Evolutionary conservation across 306 rosid species (phyloP).

Genomic region (Aeschynomene evenia): DNA sequence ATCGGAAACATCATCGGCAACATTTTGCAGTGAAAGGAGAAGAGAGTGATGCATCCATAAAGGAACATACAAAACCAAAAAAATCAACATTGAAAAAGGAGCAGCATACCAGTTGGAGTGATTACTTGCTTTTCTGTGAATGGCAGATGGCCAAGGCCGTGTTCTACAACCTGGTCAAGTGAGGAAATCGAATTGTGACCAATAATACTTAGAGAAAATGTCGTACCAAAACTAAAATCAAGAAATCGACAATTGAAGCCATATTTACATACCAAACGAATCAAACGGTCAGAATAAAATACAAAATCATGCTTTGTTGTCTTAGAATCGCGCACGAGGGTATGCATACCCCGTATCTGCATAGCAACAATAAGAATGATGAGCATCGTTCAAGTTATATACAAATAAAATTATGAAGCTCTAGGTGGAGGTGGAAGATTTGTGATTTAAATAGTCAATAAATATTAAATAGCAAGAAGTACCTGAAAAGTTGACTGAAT

Average conservation of each 20-base stretch:
- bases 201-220: slow-evolving; percentile 20
- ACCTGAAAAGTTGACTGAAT: slow-evolving; percentile 99
- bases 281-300: slow-evolving; percentile 91
- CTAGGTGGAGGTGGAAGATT: background rate
- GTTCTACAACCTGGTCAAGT: slow-evolving; percentile 89
- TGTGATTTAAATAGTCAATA: slow-evolving; percentile 12
- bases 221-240: slow-evolving; percentile 21
- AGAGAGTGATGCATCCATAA: background rate
- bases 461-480: slow-evolving; percentile 19
- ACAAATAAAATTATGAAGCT: slow-evolving; percentile 11
- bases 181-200: slow-evolving; percentile 22
- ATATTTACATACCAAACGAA: slow-evolving; percentile 75
- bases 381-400: slow-evolving; percentile 14
- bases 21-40: no score
- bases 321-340: slow-evolving; percentile 87
- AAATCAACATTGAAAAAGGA: background rate
- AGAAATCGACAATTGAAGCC: slow-evolving; percentile 31
- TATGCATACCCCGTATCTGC: slow-evolving; percentile 98
- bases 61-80: slow-evolving; percentile 2
- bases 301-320: slow-evolving; percentile 95
- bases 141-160: slow-evolving; percentile 97
- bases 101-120: slow-evolving; percentile 87
- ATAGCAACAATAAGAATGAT: slow-evolving; percentile 21
- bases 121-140: slow-evolving; percentile 93
- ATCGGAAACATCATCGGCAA: no score